Evolutionary conservation across 225 moss, liverwort and hornwort species (phyloP).

Genomic region (Anthoceros angustus): DNA sequence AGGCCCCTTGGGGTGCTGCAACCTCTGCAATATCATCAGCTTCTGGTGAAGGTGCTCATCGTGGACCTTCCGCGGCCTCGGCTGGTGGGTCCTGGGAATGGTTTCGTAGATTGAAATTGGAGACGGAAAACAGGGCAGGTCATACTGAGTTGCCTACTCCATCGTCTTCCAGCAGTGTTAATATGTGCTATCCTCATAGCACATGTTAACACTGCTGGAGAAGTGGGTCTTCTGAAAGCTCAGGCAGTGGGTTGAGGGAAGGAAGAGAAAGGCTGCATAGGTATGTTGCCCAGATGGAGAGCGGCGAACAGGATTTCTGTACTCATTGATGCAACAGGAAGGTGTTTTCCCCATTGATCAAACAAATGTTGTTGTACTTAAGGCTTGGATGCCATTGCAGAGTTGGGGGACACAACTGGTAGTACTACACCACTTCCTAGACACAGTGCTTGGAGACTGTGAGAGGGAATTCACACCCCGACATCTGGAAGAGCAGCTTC

Average conservation of each 20-base stretch:
- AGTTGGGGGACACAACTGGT: no score
- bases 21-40: background rate
- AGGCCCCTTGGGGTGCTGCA: background rate
- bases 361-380: no score
- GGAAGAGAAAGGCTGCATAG: background rate
- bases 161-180: constrained; percentile 36
- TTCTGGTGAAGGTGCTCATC: background rate
- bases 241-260: constrained; percentile 7
- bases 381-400: no score
- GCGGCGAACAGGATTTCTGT: no score
- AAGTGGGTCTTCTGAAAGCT: constrained; percentile 15
- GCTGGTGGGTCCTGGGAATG: constrained; percentile 18
- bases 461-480: no score
- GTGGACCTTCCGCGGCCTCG: constrained; percentile 19
- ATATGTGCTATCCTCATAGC: constrained; percentile 11
- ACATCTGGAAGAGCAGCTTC: no score
- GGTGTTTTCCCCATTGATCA: no score
- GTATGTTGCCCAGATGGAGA: background rate
- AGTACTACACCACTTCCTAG: no score
- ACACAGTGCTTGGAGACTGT: no score
- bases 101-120: constrained; percentile 10
- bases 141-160: constrained; percentile 45
- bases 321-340: no score
- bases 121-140: constrained; percentile 13
- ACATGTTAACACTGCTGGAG: constrained; percentile 11